phyloP scores from a whole-genome alignment of 1,139 yeast genomes.

The Geotrichum phurueaensis region DNA sequence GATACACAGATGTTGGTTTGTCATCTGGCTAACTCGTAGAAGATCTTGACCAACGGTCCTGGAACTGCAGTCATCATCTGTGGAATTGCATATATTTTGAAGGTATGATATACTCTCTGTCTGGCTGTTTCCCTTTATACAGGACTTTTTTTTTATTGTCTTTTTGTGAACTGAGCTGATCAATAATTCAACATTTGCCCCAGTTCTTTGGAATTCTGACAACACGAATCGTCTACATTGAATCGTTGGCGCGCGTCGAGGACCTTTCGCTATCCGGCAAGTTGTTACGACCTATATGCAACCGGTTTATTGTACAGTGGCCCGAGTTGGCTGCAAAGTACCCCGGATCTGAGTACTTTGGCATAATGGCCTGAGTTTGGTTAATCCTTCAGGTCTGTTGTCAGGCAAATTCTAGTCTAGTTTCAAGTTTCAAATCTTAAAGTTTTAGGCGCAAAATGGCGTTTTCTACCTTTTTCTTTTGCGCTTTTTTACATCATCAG shows the following conservation, averaged over 20 bases:
- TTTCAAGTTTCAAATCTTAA: not conserved
- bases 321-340: slow-evolving; percentile 49
- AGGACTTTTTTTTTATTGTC: not conserved
- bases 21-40: slow-evolving; percentile 40
- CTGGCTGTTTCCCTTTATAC: not conserved
- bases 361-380: slow-evolving; percentile 54
- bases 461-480: not conserved
- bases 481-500: not conserved
- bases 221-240: slow-evolving; percentile 70
- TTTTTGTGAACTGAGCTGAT: not conserved
- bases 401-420: not conserved
- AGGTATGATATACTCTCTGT: slow-evolving; percentile 28
- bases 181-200: slow-evolving; percentile 16
- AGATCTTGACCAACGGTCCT: slow-evolving; percentile 81
- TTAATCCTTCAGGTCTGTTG: not conserved
- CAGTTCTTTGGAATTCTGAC: slow-evolving; percentile 44
- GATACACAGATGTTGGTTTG: slow-evolving; percentile 12
- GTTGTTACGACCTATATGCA: slow-evolving; percentile 60
- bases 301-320: slow-evolving; percentile 90
- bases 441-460: not conserved
- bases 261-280: slow-evolving; percentile 71
- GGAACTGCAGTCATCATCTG: slow-evolving; percentile 84
- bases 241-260: slow-evolving; percentile 80
- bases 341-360: slow-evolving; percentile 67
- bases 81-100: slow-evolving; percentile 50